Evolutionary conservation across 2,329 filamentous ascomycete species (phyloP).

Genomic region (Cytospora leucostoma): DNA sequence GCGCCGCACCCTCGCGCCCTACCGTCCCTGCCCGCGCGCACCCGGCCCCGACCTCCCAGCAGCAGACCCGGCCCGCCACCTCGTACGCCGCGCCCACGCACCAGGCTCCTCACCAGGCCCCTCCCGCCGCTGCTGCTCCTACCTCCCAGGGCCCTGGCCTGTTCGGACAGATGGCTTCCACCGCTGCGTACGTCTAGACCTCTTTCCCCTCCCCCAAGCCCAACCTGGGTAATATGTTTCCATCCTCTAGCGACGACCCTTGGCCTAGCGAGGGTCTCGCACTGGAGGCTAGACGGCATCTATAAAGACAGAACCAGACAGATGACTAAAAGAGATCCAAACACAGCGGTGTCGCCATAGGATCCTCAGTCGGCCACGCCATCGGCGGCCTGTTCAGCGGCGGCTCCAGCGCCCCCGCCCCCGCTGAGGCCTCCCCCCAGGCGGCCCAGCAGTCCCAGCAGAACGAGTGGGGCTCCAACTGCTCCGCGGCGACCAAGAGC

Average conservation of each 20-base stretch:
- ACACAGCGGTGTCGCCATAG: conserved; percentile 88
- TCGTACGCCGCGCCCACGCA: conserved; percentile 60
- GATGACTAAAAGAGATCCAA: conserved; percentile 24
- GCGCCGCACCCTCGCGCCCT: conserved; percentile 62
- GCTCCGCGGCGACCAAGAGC: conserved; percentile 74
- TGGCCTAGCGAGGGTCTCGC: neutral
- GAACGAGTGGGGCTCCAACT: conserved; percentile 65
- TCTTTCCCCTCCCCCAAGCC: neutral
- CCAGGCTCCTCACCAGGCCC: conserved; percentile 48
- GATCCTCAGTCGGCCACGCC: conserved; percentile 92
- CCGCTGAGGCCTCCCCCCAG: conserved; percentile 50
- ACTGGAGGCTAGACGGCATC: neutral
- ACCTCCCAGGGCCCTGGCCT: conserved; percentile 73
- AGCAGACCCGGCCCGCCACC: conserved; percentile 69
- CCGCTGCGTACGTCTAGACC: conserved; percentile 79
- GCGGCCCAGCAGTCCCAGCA: conserved; percentile 56
- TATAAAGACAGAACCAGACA: neutral
- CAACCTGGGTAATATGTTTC: neutral
- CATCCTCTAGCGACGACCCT: neutral
- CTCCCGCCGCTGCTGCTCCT: conserved; percentile 50
- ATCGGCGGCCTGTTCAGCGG: conserved; percentile 87
- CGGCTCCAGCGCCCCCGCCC: conserved; percentile 56
- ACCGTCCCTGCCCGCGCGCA: conserved; percentile 61
- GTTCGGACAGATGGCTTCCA: conserved; percentile 96
- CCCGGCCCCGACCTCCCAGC: conserved; percentile 47